Evolutionary conservation across 768 basidiomycete species (phyloP).

Genomic region (Kwoniella bestiolae): DNA sequence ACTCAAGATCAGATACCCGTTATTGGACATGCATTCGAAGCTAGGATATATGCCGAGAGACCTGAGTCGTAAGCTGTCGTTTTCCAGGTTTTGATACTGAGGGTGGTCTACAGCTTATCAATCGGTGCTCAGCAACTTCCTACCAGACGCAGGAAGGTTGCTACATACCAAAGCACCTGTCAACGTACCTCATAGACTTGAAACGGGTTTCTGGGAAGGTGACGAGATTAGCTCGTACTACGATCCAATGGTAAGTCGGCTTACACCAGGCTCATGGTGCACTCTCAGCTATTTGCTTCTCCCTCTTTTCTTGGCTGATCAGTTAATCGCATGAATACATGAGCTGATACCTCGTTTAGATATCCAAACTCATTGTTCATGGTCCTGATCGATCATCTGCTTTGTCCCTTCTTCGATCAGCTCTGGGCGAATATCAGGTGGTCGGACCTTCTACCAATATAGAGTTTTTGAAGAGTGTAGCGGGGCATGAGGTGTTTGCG

Average conservation of each 20-base stretch:
- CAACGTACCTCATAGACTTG: constrained; percentile 79
- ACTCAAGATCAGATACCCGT: constrained; percentile 77
- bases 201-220: constrained; percentile 78
- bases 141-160: constrained; percentile 85
- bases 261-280: neutral
- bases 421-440: constrained; percentile 84
- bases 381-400: constrained; percentile 84
- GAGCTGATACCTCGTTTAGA: constrained; percentile 26
- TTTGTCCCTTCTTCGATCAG: constrained; percentile 74
- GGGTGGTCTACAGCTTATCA: neutral
- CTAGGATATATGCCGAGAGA: constrained; percentile 93
- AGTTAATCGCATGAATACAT: no score
- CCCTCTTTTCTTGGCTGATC: no score
- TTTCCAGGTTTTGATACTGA: neutral
- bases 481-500: constrained; percentile 77
- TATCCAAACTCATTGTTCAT: constrained; percentile 72
- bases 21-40: constrained; percentile 91
- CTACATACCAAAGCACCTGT: constrained; percentile 78
- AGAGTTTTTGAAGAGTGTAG: constrained; percentile 79
- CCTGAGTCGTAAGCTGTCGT: constrained; percentile 68
- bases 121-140: constrained; percentile 64
- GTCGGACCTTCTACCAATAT: constrained; percentile 91
- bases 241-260: constrained; percentile 48
- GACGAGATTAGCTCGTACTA: constrained; percentile 57
- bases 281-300: no score